Evolutionary conservation across 2,329 filamentous ascomycete species (phyloP).

Genomic region (Hymenoscyphus occultus): DNA sequence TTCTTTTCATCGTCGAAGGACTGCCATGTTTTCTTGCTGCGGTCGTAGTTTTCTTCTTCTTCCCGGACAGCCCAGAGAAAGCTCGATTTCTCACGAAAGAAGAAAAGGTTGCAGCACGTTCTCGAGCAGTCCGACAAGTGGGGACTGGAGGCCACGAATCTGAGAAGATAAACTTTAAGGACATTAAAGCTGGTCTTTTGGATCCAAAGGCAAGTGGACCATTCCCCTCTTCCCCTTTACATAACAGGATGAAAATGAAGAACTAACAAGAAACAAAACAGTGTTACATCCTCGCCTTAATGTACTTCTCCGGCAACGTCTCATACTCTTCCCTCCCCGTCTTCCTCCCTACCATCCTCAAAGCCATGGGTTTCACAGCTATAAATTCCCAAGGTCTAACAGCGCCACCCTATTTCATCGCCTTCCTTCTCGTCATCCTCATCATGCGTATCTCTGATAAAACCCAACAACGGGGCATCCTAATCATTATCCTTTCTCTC

Average conservation of each 20-base stretch:
- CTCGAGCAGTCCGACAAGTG: conserved; percentile 51
- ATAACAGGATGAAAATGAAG: neutral
- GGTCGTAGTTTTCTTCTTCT: conserved; percentile 51
- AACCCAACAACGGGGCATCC: conserved; percentile 59
- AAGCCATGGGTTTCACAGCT: conserved; percentile 64
- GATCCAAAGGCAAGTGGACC: conserved; percentile 50
- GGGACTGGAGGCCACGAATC: conserved; percentile 49
- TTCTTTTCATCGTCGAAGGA: conserved; percentile 65
- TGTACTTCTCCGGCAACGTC: conserved; percentile 61
- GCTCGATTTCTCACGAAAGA: conserved; percentile 47
- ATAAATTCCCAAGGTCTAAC: conserved; percentile 70
- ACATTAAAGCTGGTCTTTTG: conserved; percentile 46
- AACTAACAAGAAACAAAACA: conserved; percentile 6
- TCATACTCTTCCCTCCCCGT: conserved; percentile 64
- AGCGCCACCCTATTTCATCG: conserved; percentile 67
- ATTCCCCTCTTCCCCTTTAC: conserved; percentile 52
- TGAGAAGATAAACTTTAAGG: conserved; percentile 43
- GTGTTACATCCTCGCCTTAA: conserved; percentile 38
- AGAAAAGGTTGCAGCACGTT: conserved; percentile 50
- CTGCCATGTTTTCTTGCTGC: conserved; percentile 56
- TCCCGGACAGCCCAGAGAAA: conserved; percentile 51
- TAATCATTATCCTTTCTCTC: conserved; percentile 54
- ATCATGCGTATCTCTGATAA: conserved; percentile 65
- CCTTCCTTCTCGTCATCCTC: conserved; percentile 59
- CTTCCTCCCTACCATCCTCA: conserved; percentile 61